phyloP scores from a whole-genome alignment of 106 monocot species.

The Gastrodia elata region DNA sequence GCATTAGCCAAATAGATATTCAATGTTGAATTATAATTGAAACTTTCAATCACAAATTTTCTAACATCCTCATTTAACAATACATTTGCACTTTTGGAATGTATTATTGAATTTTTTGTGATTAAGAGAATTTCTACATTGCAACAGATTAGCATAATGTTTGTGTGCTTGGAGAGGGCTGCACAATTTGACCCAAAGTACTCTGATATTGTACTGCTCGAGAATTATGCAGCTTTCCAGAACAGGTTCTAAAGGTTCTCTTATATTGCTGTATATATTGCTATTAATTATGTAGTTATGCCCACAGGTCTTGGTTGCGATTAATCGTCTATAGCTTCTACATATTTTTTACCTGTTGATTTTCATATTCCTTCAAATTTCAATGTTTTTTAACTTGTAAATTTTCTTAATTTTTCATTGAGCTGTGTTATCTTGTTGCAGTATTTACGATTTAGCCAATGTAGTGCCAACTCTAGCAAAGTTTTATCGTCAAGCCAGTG shows the following conservation, averaged over 20 bases:
- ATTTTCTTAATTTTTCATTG: conserved; percentile 6
- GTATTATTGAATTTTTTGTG: not conserved
- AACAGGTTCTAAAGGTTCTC: conserved; percentile 49
- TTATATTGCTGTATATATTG: not conserved
- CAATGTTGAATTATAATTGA: not conserved
- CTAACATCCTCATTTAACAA: not conserved
- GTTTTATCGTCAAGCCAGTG: conserved; percentile 97
- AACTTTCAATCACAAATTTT: not conserved
- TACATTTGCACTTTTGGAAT: not conserved
- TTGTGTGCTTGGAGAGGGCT: conserved; percentile 81
- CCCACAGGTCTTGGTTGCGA: not conserved
- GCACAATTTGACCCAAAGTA: conserved; percentile 81
- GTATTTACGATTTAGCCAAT: conserved; percentile 95
- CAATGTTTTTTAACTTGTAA: not conserved
- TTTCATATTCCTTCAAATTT: not conserved
- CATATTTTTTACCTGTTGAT: not conserved
- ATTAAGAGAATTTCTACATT: not conserved
- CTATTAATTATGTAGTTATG: not conserved
- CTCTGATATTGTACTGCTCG: conserved; percentile 80
- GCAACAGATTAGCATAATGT: conserved; percentile 90
- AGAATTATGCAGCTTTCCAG: conserved; percentile 97
- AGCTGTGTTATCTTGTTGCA: conserved; percentile 22
- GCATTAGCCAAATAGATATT: not conserved
- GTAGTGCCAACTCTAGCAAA: conserved; percentile 83
- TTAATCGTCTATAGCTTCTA: not conserved